Base-by-base conservation (phyloP, 2,329 filamentous ascomycete genomes). In the Bipolaris victoriae region DNA sequence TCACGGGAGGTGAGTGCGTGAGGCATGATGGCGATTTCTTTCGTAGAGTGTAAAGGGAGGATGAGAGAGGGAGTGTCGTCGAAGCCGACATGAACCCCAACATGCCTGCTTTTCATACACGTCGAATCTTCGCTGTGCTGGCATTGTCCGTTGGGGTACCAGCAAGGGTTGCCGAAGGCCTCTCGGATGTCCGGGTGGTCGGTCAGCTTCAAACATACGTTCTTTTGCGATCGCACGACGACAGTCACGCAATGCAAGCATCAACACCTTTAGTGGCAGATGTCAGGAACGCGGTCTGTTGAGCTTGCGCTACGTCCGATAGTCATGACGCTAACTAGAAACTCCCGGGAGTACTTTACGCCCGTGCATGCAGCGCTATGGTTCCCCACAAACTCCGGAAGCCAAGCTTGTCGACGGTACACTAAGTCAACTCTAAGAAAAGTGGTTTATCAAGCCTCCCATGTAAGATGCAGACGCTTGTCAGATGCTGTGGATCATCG, bases 1-100 rank as follows among this genome's bases (percentile, higher is more conserved):
- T 82, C 81, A 5, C 78, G 77, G 59, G 79, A 75, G 49, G 80
- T 80, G 43, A 79, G 74, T 71, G 80, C 72, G 63, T 76, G 72
- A 67, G 72, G 71, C 73, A 76, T 76, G 49, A 44, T 69, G 52
- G 45, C 39, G 33, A 41, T 35, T 41, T 50, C 22, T 15, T 39
- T 43, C 33, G 57, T 52, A 45, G 24, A 22, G 16, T 57, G 37
- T 50, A 33, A 46, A 51, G 48, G 55, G 11, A 22, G 48, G 16
- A 13, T 15, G 43, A 46, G 43, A 7, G 43, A 29, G 16, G 9
- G 43, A 46, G 16, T 46, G 16, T 55, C 52, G 24, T 61, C 61
- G 44, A 58, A 48, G 20, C 35, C 36, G 31, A 52, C n/a, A 7
- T 50, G 20, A 50, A 36, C 13, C 22, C 24, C 43, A 62, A 13